Evolutionary conservation across 192 early-diverging fungal species (phyloP), one percentile per base, ranked within the genome.

Genomic region (Podila verticillata): DNA sequence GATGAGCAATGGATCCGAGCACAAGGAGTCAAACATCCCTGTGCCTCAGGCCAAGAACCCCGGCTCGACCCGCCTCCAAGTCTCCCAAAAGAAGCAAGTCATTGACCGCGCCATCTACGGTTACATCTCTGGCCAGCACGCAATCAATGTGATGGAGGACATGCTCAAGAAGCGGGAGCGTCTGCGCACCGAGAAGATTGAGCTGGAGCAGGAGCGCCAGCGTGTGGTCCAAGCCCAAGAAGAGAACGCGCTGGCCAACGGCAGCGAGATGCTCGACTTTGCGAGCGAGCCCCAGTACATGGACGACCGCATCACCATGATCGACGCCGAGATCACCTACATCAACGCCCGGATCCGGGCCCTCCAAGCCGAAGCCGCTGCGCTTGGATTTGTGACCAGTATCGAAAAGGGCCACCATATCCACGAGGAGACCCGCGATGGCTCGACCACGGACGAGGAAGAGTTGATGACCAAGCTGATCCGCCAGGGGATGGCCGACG

Each of bases 321-420:
- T 91, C n/a, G 81, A 81, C 48, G 87, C 86, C 12, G 89, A 90
- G 57, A 82, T 91, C n/a, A 56, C 82, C n/a, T 88, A 86, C 57
- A 65, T 91, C 22, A 84, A 85, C 57, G 83, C 86, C 61, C 81
- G 84, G 15, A 88, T 91, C 66, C 74, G 72, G 22, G 81, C 83
- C 10, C 57, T 90, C 24, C 86, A 88, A 66, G 61, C 83, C 39
- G 87, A 90, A 62, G 86, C 86, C 0, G 87, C 86, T 3, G 72
- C 67, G 30, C 49, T 73, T 5, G 68, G 66, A 30, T 75, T 72
- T n/a, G 69, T 78, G n/a, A 83, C 74, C 5, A 19, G 57, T 10
- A 62, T 73, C 32, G 72, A 77, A 47, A 83, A 70, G 63, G 48
- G 31, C 22, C 60, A 63, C 29, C 28, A 32, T 19, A 32, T 39